Conservation (phyloP, 2,329 filamentous ascomycete genomes). For the Periglandula ipomoeae region DNA sequence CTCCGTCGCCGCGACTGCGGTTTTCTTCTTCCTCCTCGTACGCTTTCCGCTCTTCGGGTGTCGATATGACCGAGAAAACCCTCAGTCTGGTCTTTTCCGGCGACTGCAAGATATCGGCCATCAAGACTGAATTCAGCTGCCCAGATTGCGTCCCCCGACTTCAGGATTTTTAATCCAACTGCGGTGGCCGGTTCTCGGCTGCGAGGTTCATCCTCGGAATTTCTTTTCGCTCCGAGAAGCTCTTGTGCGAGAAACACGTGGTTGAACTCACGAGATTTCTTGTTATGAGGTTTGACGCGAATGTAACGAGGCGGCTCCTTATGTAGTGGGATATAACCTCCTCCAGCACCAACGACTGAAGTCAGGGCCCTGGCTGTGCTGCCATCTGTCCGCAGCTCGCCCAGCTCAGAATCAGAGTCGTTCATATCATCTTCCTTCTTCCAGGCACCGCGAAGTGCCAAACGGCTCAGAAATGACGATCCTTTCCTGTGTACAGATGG, state of each 20-base stretch:
- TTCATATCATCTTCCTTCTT: slow-evolving; percentile 56
- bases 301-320: slow-evolving; percentile 90
- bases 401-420: slow-evolving; percentile 62
- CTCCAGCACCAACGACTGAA: slow-evolving; percentile 57
- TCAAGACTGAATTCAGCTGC: slow-evolving; percentile 87
- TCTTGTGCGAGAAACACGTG: slow-evolving; percentile 88
- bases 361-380: slow-evolving; percentile 78
- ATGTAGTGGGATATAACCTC: slow-evolving; percentile 73
- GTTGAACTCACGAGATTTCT: slow-evolving; percentile 74
- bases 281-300: slow-evolving; percentile 71
- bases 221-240: slow-evolving; percentile 51
- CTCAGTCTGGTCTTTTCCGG: slow-evolving; percentile 75
- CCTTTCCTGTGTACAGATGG: slow-evolving; percentile 54
- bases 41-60: slow-evolving; percentile 63
- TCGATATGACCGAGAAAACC: slow-evolving; percentile 82
- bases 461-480: slow-evolving; percentile 79
- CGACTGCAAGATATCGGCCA: slow-evolving; percentile 84
- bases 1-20: slow-evolving; percentile 27
- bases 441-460: slow-evolving; percentile 62
- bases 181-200: slow-evolving; percentile 25
- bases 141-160: slow-evolving; percentile 68
- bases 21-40: slow-evolving; percentile 55
- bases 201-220: slow-evolving; percentile 18
- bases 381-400: slow-evolving; percentile 62
- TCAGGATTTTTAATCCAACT: slow-evolving; percentile 31